Base-by-base conservation (phyloP, 495 filamentous ascomycete genomes). In the Xylaria grammica region DNA sequence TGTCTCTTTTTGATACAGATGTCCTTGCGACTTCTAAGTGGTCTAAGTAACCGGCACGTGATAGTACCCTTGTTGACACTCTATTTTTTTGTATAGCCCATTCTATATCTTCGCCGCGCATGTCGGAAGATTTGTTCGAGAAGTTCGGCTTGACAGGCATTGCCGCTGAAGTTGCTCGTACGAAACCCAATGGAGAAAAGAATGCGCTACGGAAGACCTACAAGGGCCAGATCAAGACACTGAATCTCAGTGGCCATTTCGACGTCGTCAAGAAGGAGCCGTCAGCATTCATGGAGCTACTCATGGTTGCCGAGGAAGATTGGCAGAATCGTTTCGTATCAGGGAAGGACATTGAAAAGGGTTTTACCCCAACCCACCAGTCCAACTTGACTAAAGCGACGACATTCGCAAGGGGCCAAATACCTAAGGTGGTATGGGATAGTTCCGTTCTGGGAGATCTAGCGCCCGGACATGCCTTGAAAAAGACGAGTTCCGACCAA, bases 151-250 rank as follows among this genome's bases (percentile, higher is more conserved):
- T 86, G 67, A 76, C 76, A 30, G 75, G 69, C 42, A 75, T 86
- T 55, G 82, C 83, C 57, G 74, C 74, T 50, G 80, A 82, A 51
- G 82, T 85, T 38, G 84, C 83, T 64, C 81, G 84, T 62, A 79
- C 78, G 46, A 79, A 83, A 56, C 80, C 80, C 15, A 82, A 84
- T 68, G 82, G 82, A 49, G 78, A 83, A 66, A 86, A 86, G 76
- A 83, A 81, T 67, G 79, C 80, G 61, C 75, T 86, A 38, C 78
- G 84, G 8, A 86, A 86, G 71, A 85, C 84, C 6, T 86, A 86
- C 72, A 86, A 86, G 74, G 82, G 81, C 13, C 77, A 85, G 44
- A 83, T 86, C 65, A 84, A 83, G 74, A 79, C 77, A 57, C 72
- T 85, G n/a, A 80, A 80, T 59, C 71, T 86, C 1, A 77, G 77